Conservation (phyloP, 2,329 filamentous ascomycete genomes). For the Aureobasidium namibiae region DNA sequence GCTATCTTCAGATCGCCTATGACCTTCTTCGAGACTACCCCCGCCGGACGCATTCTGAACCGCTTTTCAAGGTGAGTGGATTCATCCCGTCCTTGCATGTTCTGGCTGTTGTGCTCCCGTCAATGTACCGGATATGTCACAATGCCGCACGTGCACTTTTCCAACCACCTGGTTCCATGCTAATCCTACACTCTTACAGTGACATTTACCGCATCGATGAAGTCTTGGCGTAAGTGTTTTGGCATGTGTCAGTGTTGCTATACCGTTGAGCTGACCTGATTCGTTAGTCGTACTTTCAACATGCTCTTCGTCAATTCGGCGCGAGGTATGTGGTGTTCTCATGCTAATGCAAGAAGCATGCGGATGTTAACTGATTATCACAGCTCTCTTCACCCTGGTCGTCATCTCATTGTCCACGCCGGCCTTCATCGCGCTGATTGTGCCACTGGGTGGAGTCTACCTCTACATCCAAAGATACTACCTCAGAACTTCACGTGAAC, state of each 20-base stretch:
- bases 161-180: conserved; percentile 1
- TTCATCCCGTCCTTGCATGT: not conserved
- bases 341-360: conserved; percentile 7
- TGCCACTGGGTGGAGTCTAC: conserved; percentile 75
- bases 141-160: not conserved
- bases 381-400: conserved; percentile 68
- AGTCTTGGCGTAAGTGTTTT: conserved; percentile 61
- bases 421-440: conserved; percentile 67
- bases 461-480: conserved; percentile 96
- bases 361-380: not conserved
- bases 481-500: conserved; percentile 85
- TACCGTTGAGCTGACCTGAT: conserved; percentile 22
- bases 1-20: conserved; percentile 97
- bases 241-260: conserved; percentile 11
- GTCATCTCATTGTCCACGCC: conserved; percentile 80
- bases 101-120: not conserved
- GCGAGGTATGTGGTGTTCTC: conserved; percentile 33
- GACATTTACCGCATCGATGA: conserved; percentile 81
- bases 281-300: conserved; percentile 71
- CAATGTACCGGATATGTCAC: not conserved
- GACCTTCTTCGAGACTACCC: conserved; percentile 98
- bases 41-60: conserved; percentile 91
- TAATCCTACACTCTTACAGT: conserved; percentile 31
- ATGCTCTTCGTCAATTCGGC: conserved; percentile 57
- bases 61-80: conserved; percentile 73